These are phyloP conservation scores for Raphidocelis subcapitata DNA, from an alignment of 139 green algal species.

Conservation along the genomic window DNA sequence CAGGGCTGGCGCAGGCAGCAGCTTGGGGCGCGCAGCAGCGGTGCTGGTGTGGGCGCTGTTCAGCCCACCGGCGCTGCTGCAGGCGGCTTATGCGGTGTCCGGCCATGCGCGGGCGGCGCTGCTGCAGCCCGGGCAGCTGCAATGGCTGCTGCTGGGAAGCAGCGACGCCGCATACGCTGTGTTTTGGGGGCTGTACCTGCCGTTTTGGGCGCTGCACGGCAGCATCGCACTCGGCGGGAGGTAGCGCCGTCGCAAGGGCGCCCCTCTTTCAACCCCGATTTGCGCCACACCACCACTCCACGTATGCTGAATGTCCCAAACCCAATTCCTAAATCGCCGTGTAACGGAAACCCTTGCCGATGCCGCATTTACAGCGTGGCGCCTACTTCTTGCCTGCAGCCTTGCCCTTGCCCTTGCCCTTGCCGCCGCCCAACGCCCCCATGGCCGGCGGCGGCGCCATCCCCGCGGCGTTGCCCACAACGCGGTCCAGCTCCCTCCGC, in stretches of 20 bases:
- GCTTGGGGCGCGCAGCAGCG: neutral
- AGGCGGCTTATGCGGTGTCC: neutral
- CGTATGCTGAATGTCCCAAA: too few relatives aligned
- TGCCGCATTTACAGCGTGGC: too few relatives aligned
- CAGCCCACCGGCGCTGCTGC: neutral
- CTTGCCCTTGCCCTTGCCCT: too few relatives aligned
- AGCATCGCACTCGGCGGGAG: neutral
- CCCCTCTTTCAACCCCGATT: too few relatives aligned
- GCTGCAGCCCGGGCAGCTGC: neutral
- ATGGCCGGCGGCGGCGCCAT: neutral
- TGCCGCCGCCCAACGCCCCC: too few relatives aligned
- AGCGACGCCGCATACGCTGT: neutral
- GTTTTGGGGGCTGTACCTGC: slow-evolving; percentile 27
- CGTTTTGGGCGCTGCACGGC: slow-evolving; percentile 7
- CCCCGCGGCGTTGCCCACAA: slow-evolving; percentile 37
- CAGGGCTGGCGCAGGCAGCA: neutral
- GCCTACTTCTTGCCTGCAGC: too few relatives aligned
- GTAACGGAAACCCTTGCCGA: too few relatives aligned
- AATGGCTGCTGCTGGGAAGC: slow-evolving; percentile 6
- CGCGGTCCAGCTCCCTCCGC: slow-evolving; percentile 39
- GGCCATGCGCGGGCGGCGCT: neutral
- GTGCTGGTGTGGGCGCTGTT: neutral
- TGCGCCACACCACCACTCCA: too few relatives aligned
- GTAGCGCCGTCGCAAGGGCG: too few relatives aligned
- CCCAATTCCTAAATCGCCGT: too few relatives aligned